A percentile compares a stretch with the other conserved stretches of the same genome.
Evolutionary conservation across 805 yeast genomes (phyloP).

Genomic region (Candida yuanshanica): DNA sequence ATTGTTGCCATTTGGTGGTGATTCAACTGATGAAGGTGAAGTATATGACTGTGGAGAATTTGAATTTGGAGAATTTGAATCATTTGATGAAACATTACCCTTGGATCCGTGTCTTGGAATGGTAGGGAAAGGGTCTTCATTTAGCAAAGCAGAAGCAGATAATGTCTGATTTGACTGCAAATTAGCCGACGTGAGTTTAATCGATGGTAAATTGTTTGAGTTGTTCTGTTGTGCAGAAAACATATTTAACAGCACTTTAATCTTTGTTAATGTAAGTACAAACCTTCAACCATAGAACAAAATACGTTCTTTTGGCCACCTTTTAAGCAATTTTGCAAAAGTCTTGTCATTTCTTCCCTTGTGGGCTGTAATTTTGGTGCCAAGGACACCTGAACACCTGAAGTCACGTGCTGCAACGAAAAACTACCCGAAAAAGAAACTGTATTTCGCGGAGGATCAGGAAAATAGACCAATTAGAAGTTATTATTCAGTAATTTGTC

Average conservation of each 20-base stretch:
- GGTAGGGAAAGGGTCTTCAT: neutral
- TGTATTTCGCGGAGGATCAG: neutral
- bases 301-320: neutral
- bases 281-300: neutral
- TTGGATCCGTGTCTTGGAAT: slow-evolving; percentile 13
- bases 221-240: neutral
- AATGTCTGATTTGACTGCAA: neutral
- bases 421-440: neutral
- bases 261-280: too few species aligned
- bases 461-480: neutral
- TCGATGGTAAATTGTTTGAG: neutral
- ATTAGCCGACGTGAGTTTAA: neutral
- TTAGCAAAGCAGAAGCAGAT: neutral
- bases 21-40: slow-evolving; percentile 22
- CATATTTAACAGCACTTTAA: too few species aligned
- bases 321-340: neutral
- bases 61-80: slow-evolving; percentile 23
- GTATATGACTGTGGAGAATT: slow-evolving; percentile 23
- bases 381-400: neutral
- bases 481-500: too few species aligned
- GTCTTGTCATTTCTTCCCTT: neutral
- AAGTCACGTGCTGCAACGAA: neutral
- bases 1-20: slow-evolving; percentile 14
- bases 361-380: neutral
- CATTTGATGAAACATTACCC: slow-evolving; percentile 20